Evolutionary conservation across 768 basidiomycete genomes (phyloP).

Genomic region (Naganishia antarctica): DNA sequence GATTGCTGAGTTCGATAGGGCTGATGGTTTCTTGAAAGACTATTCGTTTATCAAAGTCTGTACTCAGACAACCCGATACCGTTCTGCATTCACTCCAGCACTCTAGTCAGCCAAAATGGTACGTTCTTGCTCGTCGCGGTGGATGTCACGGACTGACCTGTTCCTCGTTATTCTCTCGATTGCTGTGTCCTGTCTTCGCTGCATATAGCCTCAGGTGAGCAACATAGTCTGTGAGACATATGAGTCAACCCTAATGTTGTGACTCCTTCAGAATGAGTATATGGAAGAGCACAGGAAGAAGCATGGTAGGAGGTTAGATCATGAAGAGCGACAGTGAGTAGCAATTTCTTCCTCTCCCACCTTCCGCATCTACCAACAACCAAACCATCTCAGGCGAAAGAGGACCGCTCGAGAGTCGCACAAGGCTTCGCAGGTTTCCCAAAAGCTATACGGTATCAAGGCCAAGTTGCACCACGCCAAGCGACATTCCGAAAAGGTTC

Average conservation of each 20-base stretch:
- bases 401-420: conserved; percentile 51
- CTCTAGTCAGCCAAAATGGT: conserved; percentile 8
- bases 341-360: neutral
- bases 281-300: conserved; percentile 98
- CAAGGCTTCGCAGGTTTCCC: conserved; percentile 71
- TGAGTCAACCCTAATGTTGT: too few relatives aligned
- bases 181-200: neutral
- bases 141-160: neutral
- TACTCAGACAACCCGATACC: neutral
- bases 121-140: neutral
- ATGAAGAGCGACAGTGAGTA: conserved; percentile 87
- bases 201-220: conserved; percentile 24
- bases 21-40: too few relatives aligned
- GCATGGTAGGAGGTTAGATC: conserved; percentile 90
- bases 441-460: conserved; percentile 92
- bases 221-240: too few relatives aligned
- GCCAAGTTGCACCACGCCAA: conserved; percentile 97
- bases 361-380: conserved; percentile 9
- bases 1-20: too few relatives aligned
- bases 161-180: neutral
- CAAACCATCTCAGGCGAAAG: conserved; percentile 48
- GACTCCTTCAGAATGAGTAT: conserved; percentile 75
- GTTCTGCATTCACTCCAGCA: too few relatives aligned
- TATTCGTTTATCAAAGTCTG: too few relatives aligned
- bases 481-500: conserved; percentile 94